Percentiles rank a stretch among this genome's conserved stretches.
phyloP scores from a whole-genome alignment of 495 filamentous ascomycete species.

The Haplographium delicatum region DNA sequence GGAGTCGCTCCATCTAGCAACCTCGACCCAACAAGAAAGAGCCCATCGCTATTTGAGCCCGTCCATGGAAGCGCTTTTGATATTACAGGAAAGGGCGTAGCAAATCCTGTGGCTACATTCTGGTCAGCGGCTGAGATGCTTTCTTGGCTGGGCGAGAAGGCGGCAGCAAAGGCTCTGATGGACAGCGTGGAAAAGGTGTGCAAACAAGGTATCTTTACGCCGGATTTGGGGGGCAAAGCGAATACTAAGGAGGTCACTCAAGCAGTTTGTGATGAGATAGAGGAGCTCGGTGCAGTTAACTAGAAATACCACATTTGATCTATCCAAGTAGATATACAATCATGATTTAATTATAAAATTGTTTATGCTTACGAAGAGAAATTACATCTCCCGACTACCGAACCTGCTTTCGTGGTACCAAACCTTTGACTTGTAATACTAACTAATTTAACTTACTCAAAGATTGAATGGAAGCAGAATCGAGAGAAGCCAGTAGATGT shows the following conservation, averaged over 20 bases:
- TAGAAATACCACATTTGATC: too few species aligned
- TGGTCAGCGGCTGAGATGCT: constrained; percentile 69
- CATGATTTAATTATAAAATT: too few species aligned
- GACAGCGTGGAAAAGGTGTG: constrained; percentile 55
- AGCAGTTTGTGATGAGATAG: constrained; percentile 56
- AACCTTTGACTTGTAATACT: too few species aligned
- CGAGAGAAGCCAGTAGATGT: too few species aligned
- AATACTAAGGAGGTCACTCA: constrained; percentile 55
- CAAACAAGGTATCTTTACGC: constrained; percentile 49
- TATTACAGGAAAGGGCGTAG: constrained; percentile 65
- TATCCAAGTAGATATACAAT: too few species aligned
- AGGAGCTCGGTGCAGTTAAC: constrained; percentile 33
- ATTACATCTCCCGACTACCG: too few species aligned
- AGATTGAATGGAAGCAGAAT: too few species aligned
- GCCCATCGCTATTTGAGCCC: constrained; percentile 79
- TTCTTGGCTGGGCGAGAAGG: constrained; percentile 54
- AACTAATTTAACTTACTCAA: too few species aligned
- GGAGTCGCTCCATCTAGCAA: constrained; percentile 72
- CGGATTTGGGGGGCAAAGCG: constrained; percentile 52
- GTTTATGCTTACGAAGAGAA: too few species aligned
- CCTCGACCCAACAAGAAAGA: constrained; percentile 56
- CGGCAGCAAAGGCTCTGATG: constrained; percentile 50
- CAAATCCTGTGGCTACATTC: constrained; percentile 66
- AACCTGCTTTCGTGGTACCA: too few species aligned
- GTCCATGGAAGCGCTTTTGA: constrained; percentile 71